Evolutionary conservation across 257 asterid species (phyloP).

Genomic region (Solanum stenotomum): DNA sequence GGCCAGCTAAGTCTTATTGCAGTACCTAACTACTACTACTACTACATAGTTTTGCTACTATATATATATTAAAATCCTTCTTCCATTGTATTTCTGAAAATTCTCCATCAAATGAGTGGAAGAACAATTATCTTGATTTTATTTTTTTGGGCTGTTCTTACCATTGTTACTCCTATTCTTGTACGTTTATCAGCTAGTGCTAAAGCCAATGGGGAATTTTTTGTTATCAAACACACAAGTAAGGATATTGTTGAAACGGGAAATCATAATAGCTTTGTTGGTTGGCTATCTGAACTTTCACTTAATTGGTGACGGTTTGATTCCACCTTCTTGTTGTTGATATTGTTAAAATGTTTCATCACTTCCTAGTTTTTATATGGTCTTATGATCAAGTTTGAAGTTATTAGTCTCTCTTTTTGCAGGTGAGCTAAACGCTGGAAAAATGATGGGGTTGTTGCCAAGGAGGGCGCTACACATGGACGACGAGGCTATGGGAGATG

Average conservation of each 20-base stretch:
- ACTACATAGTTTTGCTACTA: no score
- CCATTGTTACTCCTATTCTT: slow-evolving; percentile 60
- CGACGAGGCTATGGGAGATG: neutral
- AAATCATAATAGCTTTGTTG: neutral
- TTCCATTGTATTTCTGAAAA: slow-evolving; percentile 12
- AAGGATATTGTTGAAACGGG: neutral
- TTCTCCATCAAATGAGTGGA: slow-evolving; percentile 40
- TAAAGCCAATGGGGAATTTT: slow-evolving; percentile 15
- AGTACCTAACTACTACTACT: neutral
- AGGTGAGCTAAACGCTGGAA: slow-evolving; percentile 14
- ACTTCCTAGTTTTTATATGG: no score
- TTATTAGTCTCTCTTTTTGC: neutral
- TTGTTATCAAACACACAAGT: slow-evolving; percentile 19
- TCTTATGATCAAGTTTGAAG: neutral
- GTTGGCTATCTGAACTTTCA: neutral
- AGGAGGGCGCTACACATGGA: slow-evolving; percentile 34
- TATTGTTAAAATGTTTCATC: neutral
- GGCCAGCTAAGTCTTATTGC: slow-evolving; percentile 50
- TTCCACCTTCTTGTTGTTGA: neutral
- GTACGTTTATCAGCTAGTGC: slow-evolving; percentile 58
- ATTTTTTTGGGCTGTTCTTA: slow-evolving; percentile 66
- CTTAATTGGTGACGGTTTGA: neutral
- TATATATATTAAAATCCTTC: neutral
- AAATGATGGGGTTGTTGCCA: slow-evolving; percentile 17
- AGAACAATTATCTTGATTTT: slow-evolving; percentile 53